These are phyloP conservation scores for Amphirosellinia nigrospora DNA, from an alignment of 495 filamentous ascomycete species.

Conservation along the genomic window DNA sequence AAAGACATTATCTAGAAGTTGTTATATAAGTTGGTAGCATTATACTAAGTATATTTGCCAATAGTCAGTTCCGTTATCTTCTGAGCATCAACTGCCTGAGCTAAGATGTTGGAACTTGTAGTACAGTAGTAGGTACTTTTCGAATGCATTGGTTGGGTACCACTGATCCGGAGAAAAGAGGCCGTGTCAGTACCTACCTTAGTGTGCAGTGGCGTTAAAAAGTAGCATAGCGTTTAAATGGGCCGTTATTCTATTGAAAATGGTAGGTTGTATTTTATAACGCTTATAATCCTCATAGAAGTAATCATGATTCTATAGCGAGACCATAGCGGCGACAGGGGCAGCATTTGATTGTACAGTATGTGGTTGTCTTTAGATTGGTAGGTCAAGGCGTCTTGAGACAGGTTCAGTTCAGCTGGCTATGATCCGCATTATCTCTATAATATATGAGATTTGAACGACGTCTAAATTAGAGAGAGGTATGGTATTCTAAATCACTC, in stretches of 20 bases:
- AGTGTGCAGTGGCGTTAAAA: neutral
- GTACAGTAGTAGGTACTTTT: neutral
- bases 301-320: neutral
- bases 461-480: neutral
- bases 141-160: neutral
- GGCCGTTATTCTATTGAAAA: neutral
- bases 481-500: no score
- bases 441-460: no score
- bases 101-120: neutral
- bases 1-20: neutral
- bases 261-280: neutral
- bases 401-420: neutral
- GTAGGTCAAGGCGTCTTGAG: neutral
- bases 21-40: no score
- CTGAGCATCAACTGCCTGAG: constrained; percentile 2
- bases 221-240: neutral
- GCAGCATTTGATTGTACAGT: neutral
- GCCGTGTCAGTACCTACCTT: neutral
- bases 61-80: neutral
- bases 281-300: constrained; percentile 1
- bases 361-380: neutral
- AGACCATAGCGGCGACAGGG: neutral
- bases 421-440: neutral
- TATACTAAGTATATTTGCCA: neutral
- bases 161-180: constrained; percentile 9